These are phyloP conservation scores for Magnolia sinica DNA, from an alignment of 164 flowering plant species.

Conservation along the genomic window DNA sequence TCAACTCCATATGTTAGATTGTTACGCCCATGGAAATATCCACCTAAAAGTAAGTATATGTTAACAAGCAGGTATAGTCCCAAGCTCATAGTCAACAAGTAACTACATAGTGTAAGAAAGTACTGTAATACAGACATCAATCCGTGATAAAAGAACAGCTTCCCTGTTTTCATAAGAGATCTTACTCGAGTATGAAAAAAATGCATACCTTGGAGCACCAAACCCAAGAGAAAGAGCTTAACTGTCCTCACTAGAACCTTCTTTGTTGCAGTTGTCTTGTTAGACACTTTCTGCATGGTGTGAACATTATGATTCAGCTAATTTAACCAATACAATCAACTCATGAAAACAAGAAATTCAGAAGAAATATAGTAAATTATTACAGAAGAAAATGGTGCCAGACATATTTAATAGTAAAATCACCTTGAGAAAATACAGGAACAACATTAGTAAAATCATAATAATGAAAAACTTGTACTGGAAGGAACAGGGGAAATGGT, in stretches of 20 bases:
- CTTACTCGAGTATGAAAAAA: not conserved
- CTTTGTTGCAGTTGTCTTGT: slow-evolving; percentile 45
- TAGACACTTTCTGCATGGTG: slow-evolving; percentile 44
- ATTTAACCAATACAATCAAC: not conserved
- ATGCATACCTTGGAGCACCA: slow-evolving; percentile 62
- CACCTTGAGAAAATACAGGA: not conserved
- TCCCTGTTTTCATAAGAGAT: too few relatives aligned
- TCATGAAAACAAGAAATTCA: not conserved
- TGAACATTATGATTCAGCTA: not conserved
- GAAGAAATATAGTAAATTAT: too few relatives aligned
- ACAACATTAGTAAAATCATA: not conserved
- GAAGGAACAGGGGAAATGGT: not conserved
- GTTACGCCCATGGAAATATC: slow-evolving; percentile 70
- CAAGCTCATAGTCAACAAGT: not conserved
- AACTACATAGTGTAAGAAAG: not conserved
- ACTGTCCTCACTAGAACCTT: slow-evolving; percentile 52
- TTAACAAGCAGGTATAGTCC: not conserved
- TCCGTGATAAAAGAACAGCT: too few relatives aligned
- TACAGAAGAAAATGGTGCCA: not conserved
- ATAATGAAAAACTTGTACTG: not conserved
- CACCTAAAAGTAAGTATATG: slow-evolving; percentile 42
- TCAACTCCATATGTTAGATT: slow-evolving; percentile 72
- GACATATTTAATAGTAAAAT: too few relatives aligned
- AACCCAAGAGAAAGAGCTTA: slow-evolving; percentile 65
- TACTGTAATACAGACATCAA: not conserved